Conservation (phyloP, 805 yeast genomes). For the Yamadazyma philogaea region DNA sequence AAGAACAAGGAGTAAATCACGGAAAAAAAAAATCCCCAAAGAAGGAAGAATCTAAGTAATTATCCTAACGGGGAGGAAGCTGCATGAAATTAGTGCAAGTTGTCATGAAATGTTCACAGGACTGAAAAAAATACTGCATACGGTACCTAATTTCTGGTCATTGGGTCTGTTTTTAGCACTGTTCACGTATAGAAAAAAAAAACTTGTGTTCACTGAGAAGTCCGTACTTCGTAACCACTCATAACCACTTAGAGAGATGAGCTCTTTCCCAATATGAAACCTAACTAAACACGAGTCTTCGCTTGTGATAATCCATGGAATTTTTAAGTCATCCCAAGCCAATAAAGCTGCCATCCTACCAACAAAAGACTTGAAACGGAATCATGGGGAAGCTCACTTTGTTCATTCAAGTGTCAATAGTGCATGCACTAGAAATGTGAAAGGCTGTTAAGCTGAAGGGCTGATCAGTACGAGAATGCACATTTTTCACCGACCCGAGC, state of each 20-base stretch:
- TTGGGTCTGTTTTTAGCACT: slow-evolving; percentile 1
- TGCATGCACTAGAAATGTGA: too few relatives aligned
- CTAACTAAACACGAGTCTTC: background rate
- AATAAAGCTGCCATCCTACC: background rate
- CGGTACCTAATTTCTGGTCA: background rate
- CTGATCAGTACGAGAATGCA: too few relatives aligned
- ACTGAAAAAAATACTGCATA: background rate
- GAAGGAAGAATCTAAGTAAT: background rate
- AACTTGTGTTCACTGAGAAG: too few relatives aligned
- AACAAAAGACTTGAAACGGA: too few relatives aligned
- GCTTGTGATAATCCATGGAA: too few relatives aligned
- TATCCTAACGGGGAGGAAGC: background rate
- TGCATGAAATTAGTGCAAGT: background rate
- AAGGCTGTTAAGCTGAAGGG: too few relatives aligned
- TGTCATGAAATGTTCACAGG: background rate
- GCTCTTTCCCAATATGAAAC: background rate
- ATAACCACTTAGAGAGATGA: background rate
- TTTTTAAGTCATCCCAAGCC: too few relatives aligned
- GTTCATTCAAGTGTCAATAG: too few relatives aligned
- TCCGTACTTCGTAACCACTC: background rate
- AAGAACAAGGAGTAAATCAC: slow-evolving; percentile 2
- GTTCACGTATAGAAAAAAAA: background rate
- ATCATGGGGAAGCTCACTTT: too few relatives aligned
- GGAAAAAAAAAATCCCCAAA: slow-evolving; percentile 5
- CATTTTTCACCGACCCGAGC: too few relatives aligned